Percentiles rank a stretch among this genome's conserved stretches.
phyloP scores from a whole-genome alignment of 106 monocot species.

The Hemerocallis citrina region DNA sequence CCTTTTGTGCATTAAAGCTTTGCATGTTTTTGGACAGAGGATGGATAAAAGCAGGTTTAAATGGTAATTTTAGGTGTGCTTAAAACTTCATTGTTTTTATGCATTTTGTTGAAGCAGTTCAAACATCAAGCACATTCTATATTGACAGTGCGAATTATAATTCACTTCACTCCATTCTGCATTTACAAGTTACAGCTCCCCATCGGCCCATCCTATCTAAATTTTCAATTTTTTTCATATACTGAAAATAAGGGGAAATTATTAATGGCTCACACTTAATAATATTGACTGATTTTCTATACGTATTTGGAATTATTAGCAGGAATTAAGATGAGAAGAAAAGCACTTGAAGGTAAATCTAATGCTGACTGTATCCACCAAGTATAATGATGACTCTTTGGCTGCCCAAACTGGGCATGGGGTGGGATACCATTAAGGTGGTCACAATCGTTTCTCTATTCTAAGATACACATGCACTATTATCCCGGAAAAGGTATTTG shows the following conservation, averaged over 20 bases:
- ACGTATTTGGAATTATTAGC: too few relatives aligned
- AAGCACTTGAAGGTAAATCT: too few relatives aligned
- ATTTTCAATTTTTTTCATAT: too few relatives aligned
- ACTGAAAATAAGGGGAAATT: too few relatives aligned
- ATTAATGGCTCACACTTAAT: too few relatives aligned
- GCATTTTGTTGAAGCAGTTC: background rate
- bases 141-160: too few relatives aligned
- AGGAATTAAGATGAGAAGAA: too few relatives aligned
- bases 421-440: background rate
- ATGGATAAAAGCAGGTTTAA: background rate
- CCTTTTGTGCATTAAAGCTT: background rate
- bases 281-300: too few relatives aligned
- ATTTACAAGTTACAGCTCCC: background rate
- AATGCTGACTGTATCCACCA: background rate
- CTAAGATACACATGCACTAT: background rate
- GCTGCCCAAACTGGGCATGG: background rate
- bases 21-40: background rate
- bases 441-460: background rate
- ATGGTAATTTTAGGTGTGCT: background rate
- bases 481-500: slow-evolving; percentile 1
- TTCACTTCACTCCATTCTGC: background rate
- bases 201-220: background rate
- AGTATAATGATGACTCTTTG: background rate
- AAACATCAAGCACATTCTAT: background rate
- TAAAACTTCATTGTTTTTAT: background rate